These are phyloP conservation scores for Dalbergia oliveri DNA, from an alignment of 306 rosid species.

Conservation along the genomic window DNA sequence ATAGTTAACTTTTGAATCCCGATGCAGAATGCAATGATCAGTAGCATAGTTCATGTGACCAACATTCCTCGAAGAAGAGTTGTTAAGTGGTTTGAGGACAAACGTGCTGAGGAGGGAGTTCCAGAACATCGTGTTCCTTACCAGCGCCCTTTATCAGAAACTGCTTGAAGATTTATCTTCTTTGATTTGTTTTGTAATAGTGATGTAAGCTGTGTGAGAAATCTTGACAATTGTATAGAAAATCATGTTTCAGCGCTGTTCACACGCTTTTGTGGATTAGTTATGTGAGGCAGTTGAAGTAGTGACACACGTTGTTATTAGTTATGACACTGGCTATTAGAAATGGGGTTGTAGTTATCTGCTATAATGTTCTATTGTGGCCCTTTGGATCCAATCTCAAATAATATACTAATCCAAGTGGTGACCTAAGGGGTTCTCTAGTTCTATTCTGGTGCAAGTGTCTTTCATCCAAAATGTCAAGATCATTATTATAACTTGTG, in stretches of 20 bases:
- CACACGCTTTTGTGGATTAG: background rate
- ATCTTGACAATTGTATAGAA: conserved; percentile 8
- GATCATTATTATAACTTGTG: background rate
- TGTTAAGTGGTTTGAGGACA: conserved; percentile 95
- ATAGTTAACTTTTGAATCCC: conserved; percentile 37
- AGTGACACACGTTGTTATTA: background rate
- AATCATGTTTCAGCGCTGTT: background rate
- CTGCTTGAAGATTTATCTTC: conserved; percentile 39
- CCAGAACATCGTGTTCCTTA: conserved; percentile 72
- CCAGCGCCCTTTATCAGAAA: conserved; percentile 58
- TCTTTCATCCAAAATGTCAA: background rate
- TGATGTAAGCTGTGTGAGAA: conserved; percentile 1
- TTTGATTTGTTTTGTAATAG: conserved; percentile 6
- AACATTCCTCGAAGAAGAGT: conserved; percentile 84
- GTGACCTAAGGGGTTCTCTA: no score
- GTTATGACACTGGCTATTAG: conserved; percentile 11
- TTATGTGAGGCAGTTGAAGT: conserved; percentile 3
- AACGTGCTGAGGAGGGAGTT: conserved; percentile 84
- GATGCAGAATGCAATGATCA: conserved; percentile 82
- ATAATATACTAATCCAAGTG: background rate
- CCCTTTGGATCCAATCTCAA: background rate
- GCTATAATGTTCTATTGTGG: background rate
- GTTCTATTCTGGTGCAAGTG: no score
- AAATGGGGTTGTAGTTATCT: background rate
- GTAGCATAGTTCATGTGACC: conserved; percentile 85